Percentiles rank a stretch among this genome's conserved stretches.
Evolutionary conservation across 2,329 filamentous ascomycete genomes (phyloP).

Genomic region (Aureobasidium melanogenum): DNA sequence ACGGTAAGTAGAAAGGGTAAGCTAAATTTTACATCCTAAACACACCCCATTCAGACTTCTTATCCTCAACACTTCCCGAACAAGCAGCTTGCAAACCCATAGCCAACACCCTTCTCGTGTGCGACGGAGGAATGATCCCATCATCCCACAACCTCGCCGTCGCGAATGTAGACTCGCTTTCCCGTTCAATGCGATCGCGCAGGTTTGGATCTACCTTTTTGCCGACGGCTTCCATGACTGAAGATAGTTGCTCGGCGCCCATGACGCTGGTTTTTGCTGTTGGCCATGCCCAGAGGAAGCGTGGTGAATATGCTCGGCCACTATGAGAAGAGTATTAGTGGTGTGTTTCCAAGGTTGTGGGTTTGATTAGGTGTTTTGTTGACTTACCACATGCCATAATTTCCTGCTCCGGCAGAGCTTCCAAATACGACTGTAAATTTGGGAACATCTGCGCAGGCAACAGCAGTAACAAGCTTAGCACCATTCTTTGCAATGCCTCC

Average conservation of each 20-base stretch:
- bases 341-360: neutral
- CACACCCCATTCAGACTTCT: constrained; percentile 30
- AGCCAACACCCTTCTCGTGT: constrained; percentile 41
- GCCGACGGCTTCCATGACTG: constrained; percentile 92
- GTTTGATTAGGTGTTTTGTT: neutral
- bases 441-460: constrained; percentile 86
- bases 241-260: constrained; percentile 83
- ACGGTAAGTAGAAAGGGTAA: neutral
- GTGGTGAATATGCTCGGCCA: constrained; percentile 82
- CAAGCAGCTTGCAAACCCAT: constrained; percentile 39
- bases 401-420: constrained; percentile 84
- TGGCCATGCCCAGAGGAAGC: constrained; percentile 95
- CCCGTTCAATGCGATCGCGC: constrained; percentile 74
- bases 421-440: constrained; percentile 98
- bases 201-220: constrained; percentile 72
- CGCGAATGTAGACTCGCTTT: constrained; percentile 83
- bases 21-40: constrained; percentile 34
- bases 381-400: constrained; percentile 86
- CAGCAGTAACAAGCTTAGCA: constrained; percentile 90
- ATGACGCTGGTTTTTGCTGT: constrained; percentile 95
- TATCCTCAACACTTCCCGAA: constrained; percentile 25
- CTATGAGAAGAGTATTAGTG: constrained; percentile 31
- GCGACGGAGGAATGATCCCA: constrained; percentile 41
- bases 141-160: constrained; percentile 79
- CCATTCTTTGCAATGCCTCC: constrained; percentile 97